phyloP scores from a whole-genome alignment of 768 basidiomycete species.

The Termitomyces sp. region DNA sequence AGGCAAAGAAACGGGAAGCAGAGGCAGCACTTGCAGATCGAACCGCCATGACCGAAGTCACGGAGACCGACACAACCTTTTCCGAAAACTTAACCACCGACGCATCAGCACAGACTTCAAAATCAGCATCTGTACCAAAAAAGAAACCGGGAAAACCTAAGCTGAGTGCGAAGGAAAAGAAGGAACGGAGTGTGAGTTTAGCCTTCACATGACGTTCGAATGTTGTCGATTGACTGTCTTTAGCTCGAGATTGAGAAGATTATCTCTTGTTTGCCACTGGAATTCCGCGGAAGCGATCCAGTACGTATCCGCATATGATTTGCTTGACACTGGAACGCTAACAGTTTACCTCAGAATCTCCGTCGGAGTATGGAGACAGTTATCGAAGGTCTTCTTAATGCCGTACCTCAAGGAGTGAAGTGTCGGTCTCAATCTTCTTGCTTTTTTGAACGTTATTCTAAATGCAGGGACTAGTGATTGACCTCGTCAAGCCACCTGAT shows the following conservation, averaged over 20 bases:
- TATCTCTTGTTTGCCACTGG: constrained; percentile 74
- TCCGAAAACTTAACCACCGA: constrained; percentile 33
- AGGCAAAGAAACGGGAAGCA: constrained; percentile 32
- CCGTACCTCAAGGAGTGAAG: constrained; percentile 54
- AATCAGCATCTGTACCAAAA: constrained; percentile 35
- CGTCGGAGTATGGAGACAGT: constrained; percentile 77
- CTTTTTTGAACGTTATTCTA: not conserved
- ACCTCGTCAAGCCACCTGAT: constrained; percentile 74
- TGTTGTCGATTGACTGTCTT: not conserved
- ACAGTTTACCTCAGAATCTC: constrained; percentile 42
- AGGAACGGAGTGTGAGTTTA: constrained; percentile 62
- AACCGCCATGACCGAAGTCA: constrained; percentile 35
- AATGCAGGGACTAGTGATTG: constrained; percentile 46
- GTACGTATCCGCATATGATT: constrained; percentile 34
- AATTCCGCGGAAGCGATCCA: constrained; percentile 86
- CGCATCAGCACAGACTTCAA: constrained; percentile 27
- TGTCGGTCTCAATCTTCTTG: constrained; percentile 30
- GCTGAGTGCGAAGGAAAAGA: constrained; percentile 75
- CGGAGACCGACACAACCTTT: constrained; percentile 36
- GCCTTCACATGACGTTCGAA: not conserved
- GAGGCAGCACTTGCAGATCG: constrained; percentile 28
- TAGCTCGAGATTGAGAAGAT: constrained; percentile 65
- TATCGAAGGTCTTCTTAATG: constrained; percentile 70
- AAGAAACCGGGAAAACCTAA: constrained; percentile 62
- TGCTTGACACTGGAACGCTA: not conserved